Evolutionary conservation across 2,329 filamentous ascomycete species (phyloP).

Genomic region (Aphanoascus verrucosus): DNA sequence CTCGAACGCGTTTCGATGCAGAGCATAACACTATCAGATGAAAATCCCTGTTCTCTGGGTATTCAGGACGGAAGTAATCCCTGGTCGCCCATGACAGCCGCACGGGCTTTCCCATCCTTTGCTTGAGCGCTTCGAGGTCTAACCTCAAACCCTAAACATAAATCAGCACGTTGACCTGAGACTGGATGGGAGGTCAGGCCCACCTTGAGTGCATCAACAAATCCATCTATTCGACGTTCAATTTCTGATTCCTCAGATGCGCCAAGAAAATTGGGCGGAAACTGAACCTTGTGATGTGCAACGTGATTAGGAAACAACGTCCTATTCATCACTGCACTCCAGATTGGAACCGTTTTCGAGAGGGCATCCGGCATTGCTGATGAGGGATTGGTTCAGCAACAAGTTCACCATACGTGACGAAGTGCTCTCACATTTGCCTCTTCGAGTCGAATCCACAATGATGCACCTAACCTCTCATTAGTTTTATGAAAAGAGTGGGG

Average conservation of each 20-base stretch:
- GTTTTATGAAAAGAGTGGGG: slow-evolving; percentile 20
- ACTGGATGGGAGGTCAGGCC: neutral
- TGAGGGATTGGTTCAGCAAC: neutral
- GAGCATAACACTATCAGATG: slow-evolving; percentile 76
- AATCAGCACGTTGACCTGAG: neutral
- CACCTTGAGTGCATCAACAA: slow-evolving; percentile 42
- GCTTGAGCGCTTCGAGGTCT: slow-evolving; percentile 45
- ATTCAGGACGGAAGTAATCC: slow-evolving; percentile 44
- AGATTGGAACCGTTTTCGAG: slow-evolving; percentile 86
- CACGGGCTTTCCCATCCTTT: slow-evolving; percentile 58
- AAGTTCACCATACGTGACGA: neutral
- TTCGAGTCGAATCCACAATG: slow-evolving; percentile 82
- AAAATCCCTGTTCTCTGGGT: slow-evolving; percentile 40
- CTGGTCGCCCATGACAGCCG: slow-evolving; percentile 71
- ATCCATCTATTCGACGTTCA: slow-evolving; percentile 47
- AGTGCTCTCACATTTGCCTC: slow-evolving; percentile 62
- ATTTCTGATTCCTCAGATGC: slow-evolving; percentile 73
- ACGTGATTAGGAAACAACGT: slow-evolving; percentile 55
- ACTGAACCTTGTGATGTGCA: slow-evolving; percentile 48
- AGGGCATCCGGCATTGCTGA: slow-evolving; percentile 91
- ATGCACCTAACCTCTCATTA: slow-evolving; percentile 40
- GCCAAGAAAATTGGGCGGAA: slow-evolving; percentile 62
- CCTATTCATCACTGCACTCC: slow-evolving; percentile 78
- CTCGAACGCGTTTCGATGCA: slow-evolving; percentile 60
- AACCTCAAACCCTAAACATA: slow-evolving; percentile 50